Evolutionary conservation across 2,329 filamentous ascomycete species (phyloP), one percentile per base, ranked within the genome.

Genomic region (Aspergillus luchuensis): DNA sequence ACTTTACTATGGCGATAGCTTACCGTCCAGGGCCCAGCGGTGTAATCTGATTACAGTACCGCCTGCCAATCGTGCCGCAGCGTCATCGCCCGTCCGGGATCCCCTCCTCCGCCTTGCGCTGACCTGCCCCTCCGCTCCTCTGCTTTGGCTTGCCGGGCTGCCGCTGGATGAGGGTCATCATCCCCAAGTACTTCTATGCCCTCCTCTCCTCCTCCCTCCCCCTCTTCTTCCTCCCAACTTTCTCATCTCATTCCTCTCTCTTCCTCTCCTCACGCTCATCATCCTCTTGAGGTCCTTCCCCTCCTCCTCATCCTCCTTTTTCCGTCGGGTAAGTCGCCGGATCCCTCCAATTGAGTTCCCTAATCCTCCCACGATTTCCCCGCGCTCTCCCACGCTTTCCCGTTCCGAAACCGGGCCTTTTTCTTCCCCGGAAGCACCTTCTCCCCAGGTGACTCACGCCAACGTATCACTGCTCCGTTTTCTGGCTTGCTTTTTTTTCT

Each of bases 391-490:
- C 64, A 58, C 56, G 21, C 52, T 21, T 58, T 59, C 55, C 66
- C 63, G 63, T 64, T 66, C 65, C 64, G 66, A 66, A 63, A 67
- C 65, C 63, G 65, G 66, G 65, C 61, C 54, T 61, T 68, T 68
- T 67, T 66, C 65, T 68, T 65, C 65, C 64, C 64, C 61, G 63
- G 61, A 64, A 63, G 61, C 56, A 61, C 60, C 61, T 59, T 50
- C 56, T 57, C 47, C 58, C 57, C 39, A 58, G 60, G 63, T 67
- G 66, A 67, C 63, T 67, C 66, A 67, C 54, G 52, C 30, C 48
- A 51, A 11, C 41, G 11, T 10, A 13, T 45, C 41, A 13, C 33
- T 23, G 43, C 49, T 57, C 49, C 39, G 48, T 61, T 36, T 59
- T 53, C 63, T 61, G 58, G 56, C 43, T 60, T 43, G 57, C 45